phyloP scores from a whole-genome alignment of 176 grass and related monocot genomes.

The Phoenix dactylifera region DNA sequence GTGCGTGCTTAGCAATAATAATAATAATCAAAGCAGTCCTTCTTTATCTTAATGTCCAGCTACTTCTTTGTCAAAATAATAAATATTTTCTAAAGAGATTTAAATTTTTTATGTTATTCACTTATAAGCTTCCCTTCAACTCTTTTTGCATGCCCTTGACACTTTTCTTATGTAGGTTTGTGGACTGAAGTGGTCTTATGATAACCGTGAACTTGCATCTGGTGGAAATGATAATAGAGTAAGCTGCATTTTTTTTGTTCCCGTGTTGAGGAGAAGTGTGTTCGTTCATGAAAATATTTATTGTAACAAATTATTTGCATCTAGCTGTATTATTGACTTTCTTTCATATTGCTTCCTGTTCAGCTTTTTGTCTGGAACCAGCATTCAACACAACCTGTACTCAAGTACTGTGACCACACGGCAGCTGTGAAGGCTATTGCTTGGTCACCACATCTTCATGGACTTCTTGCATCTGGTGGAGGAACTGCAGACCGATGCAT shows the following conservation, averaged over 20 bases:
- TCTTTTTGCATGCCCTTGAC: background rate
- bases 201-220: constrained; percentile 90
- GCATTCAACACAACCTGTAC: constrained; percentile 77
- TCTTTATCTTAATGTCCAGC: too few relatives aligned
- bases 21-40: too few relatives aligned
- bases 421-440: constrained; percentile 99
- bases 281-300: too few relatives aligned
- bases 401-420: constrained; percentile 95
- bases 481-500: constrained; percentile 99
- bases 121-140: too few relatives aligned
- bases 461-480: constrained; percentile 91
- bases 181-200: constrained; percentile 96
- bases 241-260: constrained; percentile 16
- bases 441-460: constrained; percentile 97
- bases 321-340: too few relatives aligned
- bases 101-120: too few relatives aligned
- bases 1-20: too few relatives aligned
- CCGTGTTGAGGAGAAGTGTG: too few relatives aligned
- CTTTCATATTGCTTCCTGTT: background rate
- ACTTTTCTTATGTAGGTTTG: constrained; percentile 47
- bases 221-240: constrained; percentile 95
- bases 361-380: constrained; percentile 99
- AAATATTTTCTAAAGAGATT: too few relatives aligned
- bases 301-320: too few relatives aligned
- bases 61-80: too few relatives aligned